Conservation (phyloP, 2,329 filamentous ascomycete species). For the Aspergillus niger region DNA sequence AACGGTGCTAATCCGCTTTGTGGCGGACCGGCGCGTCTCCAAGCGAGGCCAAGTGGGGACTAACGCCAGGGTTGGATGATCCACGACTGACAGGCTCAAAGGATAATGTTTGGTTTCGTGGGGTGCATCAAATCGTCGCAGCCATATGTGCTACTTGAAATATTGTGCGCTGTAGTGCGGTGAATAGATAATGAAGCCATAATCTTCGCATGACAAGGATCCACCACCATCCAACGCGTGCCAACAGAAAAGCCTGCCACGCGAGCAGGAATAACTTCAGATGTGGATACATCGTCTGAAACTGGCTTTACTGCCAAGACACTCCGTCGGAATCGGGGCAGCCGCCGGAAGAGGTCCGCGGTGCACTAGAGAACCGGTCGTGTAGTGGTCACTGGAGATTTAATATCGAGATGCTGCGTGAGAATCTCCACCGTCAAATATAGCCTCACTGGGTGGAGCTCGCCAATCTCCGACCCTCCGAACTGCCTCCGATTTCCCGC, state of each 20-base stretch:
- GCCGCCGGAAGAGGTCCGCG: background rate
- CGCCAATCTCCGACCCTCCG: background rate
- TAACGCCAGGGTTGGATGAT: background rate
- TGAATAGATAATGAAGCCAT: no score
- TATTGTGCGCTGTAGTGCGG: no score
- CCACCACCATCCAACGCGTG: no score
- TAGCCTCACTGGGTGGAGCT: background rate
- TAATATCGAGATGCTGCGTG: no score
- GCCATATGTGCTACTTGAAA: no score
- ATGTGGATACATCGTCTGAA: no score
- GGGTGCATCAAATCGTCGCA: background rate
- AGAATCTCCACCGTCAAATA: background rate
- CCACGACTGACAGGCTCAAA: background rate
- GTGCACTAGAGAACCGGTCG: background rate
- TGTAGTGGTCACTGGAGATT: background rate
- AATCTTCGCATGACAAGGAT: no score
- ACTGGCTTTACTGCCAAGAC: background rate
- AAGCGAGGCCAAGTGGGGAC: background rate
- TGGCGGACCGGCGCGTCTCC: background rate
- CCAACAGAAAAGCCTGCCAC: no score
- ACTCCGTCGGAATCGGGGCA: background rate
- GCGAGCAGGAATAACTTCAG: no score
- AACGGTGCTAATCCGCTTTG: background rate
- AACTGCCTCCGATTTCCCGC: background rate
- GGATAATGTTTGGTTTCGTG: background rate